Evolutionary conservation across 2,329 filamentous ascomycete genomes (phyloP).

Genomic region (Colletotrichum incanum): DNA sequence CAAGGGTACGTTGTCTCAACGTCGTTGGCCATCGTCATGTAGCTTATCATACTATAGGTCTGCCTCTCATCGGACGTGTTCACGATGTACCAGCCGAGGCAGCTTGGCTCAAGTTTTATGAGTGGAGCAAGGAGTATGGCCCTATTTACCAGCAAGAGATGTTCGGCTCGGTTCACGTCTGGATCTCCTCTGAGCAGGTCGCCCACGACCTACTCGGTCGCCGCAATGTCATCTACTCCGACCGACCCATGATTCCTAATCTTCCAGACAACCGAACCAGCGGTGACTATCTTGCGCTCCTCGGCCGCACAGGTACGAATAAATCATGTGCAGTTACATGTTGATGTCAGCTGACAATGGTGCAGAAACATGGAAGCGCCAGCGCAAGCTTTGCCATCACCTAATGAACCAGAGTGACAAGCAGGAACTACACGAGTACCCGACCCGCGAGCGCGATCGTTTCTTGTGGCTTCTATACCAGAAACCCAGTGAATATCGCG

Average conservation of each 20-base stretch:
- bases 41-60: conserved; percentile 49
- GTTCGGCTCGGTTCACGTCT: conserved; percentile 63
- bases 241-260: conserved; percentile 63
- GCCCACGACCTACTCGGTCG: conserved; percentile 62
- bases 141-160: conserved; percentile 64
- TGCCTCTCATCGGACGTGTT: conserved; percentile 61
- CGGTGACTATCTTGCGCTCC: conserved; percentile 63
- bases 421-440: conserved; percentile 59
- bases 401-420: conserved; percentile 58
- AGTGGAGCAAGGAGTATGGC: conserved; percentile 63
- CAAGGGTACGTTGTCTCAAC: conserved; percentile 43
- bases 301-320: conserved; percentile 58
- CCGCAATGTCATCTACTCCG: conserved; percentile 61
- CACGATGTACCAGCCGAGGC: conserved; percentile 60
- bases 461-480: conserved; percentile 60
- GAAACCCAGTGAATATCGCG: conserved; percentile 59
- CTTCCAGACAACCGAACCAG: conserved; percentile 63
- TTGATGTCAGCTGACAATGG: not conserved
- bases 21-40: conserved; percentile 13
- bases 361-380: conserved; percentile 64
- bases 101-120: conserved; percentile 64
- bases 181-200: conserved; percentile 64
- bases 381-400: conserved; percentile 61
- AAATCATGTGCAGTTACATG: not conserved
- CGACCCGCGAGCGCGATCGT: conserved; percentile 61